Percentiles rank a stretch among this genome's conserved stretches.
phyloP scores from a whole-genome alignment of 139 green algal genomes.

The Axilococcus clingmanii region DNA sequence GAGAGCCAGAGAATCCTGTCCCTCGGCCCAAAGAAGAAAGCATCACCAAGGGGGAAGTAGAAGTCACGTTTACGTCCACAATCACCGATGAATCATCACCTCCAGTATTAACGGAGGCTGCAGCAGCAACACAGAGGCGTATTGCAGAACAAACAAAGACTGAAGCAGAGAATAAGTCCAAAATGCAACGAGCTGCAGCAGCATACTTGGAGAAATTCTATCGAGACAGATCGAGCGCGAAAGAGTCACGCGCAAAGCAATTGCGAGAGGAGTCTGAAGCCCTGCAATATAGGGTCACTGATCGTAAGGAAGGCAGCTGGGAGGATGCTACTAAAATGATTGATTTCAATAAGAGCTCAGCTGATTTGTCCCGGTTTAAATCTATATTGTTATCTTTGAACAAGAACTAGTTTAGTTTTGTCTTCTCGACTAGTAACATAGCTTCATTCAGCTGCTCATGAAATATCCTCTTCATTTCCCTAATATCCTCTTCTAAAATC shows the following conservation, averaged over 20 bases:
- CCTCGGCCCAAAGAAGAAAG: not conserved
- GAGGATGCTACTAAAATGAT: slow-evolving; percentile 31
- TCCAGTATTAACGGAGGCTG: not conserved
- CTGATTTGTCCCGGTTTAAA: slow-evolving; percentile 38
- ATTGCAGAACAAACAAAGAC: slow-evolving; percentile 9
- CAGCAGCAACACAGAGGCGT: slow-evolving; percentile 4
- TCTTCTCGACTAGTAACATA: too few species aligned
- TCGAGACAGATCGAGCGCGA: slow-evolving; percentile 15
- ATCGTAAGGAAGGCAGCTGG: slow-evolving; percentile 12
- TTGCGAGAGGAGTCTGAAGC: slow-evolving; percentile 3
- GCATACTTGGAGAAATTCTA: slow-evolving; percentile 32
- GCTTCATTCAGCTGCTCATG: slow-evolving; percentile 41
- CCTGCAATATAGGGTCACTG: not conserved
- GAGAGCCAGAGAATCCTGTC: slow-evolving; percentile 32
- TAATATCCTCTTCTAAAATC: slow-evolving; percentile 62
- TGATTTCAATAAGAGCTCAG: slow-evolving; percentile 24
- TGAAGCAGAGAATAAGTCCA: slow-evolving; percentile 21
- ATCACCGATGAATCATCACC: not conserved
- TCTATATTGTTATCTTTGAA: too few species aligned
- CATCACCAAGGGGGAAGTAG: not conserved
- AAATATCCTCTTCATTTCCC: slow-evolving; percentile 72
- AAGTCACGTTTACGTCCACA: not conserved
- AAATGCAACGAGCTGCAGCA: slow-evolving; percentile 10
- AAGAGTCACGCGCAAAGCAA: slow-evolving; percentile 12
- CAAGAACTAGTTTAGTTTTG: too few species aligned